Evolutionary conservation across 169 alveolate genomes (phyloP).

Genomic region (Eimeria zaria): DNA sequence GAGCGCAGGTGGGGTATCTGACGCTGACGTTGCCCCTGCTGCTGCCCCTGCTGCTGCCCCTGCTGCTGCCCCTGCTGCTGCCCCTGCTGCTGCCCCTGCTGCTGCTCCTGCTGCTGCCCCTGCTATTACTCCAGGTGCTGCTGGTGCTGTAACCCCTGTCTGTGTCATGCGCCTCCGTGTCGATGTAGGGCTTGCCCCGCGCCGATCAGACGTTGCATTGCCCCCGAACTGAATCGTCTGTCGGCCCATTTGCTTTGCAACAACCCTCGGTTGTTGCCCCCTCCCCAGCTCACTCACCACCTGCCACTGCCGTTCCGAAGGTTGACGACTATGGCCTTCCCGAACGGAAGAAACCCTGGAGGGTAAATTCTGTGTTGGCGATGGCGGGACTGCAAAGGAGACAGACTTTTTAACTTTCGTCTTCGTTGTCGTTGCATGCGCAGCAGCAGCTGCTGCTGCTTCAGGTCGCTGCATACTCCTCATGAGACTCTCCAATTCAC

Average conservation of each 20-base stretch:
- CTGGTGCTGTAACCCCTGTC: not conserved
- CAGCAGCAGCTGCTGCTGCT: not conserved
- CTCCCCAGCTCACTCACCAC: too few relatives aligned
- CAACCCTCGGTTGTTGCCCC: too few relatives aligned
- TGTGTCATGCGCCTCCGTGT: not conserved
- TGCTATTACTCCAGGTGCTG: too few relatives aligned
- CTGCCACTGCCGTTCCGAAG: too few relatives aligned
- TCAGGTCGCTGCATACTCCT: not conserved
- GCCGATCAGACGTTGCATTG: not conserved
- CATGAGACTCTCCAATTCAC: not conserved
- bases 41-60: not conserved
- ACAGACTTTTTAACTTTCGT: not conserved
- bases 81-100: not conserved
- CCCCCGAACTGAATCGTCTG: not conserved
- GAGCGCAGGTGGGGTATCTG: not conserved
- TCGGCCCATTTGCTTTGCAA: not conserved
- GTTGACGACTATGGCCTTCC: too few relatives aligned
- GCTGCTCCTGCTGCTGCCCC: too few relatives aligned
- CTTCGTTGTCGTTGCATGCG: not conserved
- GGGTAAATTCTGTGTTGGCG: not conserved
- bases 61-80: constrained; percentile 7
- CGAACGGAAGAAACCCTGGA: not conserved
- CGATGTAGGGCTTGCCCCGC: not conserved
- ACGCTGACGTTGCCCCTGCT: not conserved
- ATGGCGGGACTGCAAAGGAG: not conserved